phyloP scores from a whole-genome alignment of 176 grass and related monocot species.

The Elaeis guineensis region DNA sequence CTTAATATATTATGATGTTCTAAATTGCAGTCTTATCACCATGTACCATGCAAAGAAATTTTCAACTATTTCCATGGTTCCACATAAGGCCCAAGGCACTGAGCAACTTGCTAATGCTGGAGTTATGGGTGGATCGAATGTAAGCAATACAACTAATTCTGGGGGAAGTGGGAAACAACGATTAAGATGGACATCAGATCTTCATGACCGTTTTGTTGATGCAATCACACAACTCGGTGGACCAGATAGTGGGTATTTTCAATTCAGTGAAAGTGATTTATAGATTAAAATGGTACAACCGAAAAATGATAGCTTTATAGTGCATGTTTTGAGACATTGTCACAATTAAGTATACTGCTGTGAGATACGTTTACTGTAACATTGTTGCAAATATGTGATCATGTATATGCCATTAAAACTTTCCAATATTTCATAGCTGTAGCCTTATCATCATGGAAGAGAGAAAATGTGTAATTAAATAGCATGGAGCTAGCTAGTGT shows the following conservation, averaged over 20 bases:
- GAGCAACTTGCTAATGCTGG: conserved; percentile 49
- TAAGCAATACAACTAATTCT: conserved; percentile 48
- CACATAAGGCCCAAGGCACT: conserved; percentile 56
- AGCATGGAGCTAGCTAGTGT: no score
- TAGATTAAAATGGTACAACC: conserved; percentile 3
- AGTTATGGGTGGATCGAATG: conserved; percentile 46
- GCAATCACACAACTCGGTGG: conserved; percentile 91
- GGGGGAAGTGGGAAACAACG: conserved; percentile 68
- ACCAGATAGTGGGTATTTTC: conserved; percentile 96
- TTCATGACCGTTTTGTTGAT: conserved; percentile 95
- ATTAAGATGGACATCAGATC: conserved; percentile 88
- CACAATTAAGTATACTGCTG: no score
- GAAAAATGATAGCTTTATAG: no score
- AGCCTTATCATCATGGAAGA: no score
- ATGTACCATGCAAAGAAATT: conserved; percentile 85
- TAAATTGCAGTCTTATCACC: conserved; percentile 41
- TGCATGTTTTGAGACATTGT: no score
- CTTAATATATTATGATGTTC: no score
- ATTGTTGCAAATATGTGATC: no score
- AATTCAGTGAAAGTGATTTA: conserved; percentile 16
- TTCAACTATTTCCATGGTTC: conserved; percentile 48
- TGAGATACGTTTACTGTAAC: no score
- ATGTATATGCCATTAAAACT: no score
- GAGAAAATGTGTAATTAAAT: no score
- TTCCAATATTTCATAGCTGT: no score